Evolutionary conservation across 305 asterid genomes (phyloP).

Genomic region (Solanum aculeatissimum): DNA sequence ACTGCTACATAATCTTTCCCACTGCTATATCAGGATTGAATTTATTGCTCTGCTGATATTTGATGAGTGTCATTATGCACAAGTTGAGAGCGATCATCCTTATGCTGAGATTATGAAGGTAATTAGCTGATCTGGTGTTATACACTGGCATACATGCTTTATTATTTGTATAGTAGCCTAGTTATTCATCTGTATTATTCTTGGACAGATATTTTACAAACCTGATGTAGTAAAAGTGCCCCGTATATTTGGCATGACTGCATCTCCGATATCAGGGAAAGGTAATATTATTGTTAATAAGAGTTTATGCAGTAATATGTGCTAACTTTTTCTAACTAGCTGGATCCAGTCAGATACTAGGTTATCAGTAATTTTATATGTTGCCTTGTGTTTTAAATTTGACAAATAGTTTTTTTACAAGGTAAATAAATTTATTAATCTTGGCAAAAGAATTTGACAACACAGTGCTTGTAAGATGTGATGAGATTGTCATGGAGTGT

Average conservation of each 20-base stretch:
- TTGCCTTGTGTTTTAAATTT: background rate
- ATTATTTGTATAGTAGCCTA: background rate
- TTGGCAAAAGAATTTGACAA: background rate
- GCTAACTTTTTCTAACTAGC: background rate
- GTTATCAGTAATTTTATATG: background rate
- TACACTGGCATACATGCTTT: background rate
- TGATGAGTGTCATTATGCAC: conserved; percentile 98
- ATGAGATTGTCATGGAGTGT: background rate
- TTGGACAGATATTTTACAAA: conserved; percentile 63
- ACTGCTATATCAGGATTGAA: conserved; percentile 79
- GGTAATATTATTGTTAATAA: conserved; percentile 32
- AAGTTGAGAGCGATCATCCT: conserved; percentile 84
- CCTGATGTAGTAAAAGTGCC: conserved; percentile 46
- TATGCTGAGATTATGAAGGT: conserved; percentile 99
- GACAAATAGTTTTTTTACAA: background rate
- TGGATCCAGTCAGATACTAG: background rate
- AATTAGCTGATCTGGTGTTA: conserved; percentile 8
- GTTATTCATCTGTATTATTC: conserved; percentile 5
- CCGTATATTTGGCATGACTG: conserved; percentile 98
- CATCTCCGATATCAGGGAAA: conserved; percentile 92
- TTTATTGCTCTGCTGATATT: conserved; percentile 79
- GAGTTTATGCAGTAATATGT: background rate
- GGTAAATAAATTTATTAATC: background rate
- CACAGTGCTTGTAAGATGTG: background rate
- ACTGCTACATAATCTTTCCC: conserved; percentile 66